Evolutionary conservation across 805 yeast genomes (phyloP), one percentile per base, ranked within the genome.

Genomic region (Wickerhamiella vanderwaltii): DNA sequence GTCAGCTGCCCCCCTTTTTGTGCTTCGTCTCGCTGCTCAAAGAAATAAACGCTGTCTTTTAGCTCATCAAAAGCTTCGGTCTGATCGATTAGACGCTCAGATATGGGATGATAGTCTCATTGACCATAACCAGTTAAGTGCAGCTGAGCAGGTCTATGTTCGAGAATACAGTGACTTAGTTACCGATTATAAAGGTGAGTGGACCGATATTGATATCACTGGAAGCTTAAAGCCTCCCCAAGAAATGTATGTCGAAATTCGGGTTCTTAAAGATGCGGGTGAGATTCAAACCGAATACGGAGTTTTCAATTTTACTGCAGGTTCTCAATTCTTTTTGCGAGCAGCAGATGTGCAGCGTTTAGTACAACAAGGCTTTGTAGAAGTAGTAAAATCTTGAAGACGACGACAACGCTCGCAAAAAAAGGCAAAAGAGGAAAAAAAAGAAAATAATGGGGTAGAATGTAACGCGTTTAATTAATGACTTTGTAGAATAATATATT

Each of bases 211-310:
- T 13, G 98, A 91, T 54, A 62, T 91, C 19, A 74, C 88, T 22
- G 97, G 96, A 0, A 75, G 83, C n/a, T 56, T 91, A 50, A 82
- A 73, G 17, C 98, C 98, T 0, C 97, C 98, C 1, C 73, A 72
- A 28, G 93, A 85, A 50, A 81, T 91, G 22, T 91, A 88, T 52
- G 82, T 88, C 7, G 98, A 88, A 54, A 97, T 91, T 4, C 66
- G 98, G 44, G 97, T 88, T 6, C 61, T 88, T 39, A 81, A 81
- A 57, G 94, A 88, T 53, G 96, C 94, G 0, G 98, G 98, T 1
- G 97, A 91, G 56, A 85, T 88, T 26, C 95, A 87, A 56, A 91
- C 98, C 0, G 98, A 88, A 58, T 88, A 88, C 53, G 98, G 66
- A 17, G 95, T 85, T 3, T 86, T 91, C 63, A 87, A 87, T 53